Conservation (phyloP, 192 early-diverging fungal genomes). For the Rhizoclosmatium sp. region DNA sequence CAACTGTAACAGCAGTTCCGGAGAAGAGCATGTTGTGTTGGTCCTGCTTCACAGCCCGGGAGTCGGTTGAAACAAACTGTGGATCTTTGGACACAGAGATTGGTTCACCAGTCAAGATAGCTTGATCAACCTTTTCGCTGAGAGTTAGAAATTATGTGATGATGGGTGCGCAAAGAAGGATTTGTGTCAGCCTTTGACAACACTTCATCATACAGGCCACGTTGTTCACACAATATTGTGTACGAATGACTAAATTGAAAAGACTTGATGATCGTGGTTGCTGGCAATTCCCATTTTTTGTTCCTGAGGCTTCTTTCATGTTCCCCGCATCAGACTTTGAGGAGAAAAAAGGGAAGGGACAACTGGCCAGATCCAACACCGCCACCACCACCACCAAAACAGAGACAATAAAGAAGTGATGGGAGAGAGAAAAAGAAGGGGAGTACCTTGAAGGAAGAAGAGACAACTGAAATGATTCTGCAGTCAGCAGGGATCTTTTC, state of each 20-base stretch:
- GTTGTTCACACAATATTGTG: neutral
- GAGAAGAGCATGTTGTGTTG: conserved; percentile 97
- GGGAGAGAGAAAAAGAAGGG: neutral
- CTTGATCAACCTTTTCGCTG: conserved; percentile 75
- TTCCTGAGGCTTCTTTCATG: too few species aligned
- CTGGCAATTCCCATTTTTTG: too few species aligned
- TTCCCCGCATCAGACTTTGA: neutral
- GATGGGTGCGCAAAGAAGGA: too few species aligned
- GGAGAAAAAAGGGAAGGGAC: neutral
- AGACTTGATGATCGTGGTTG: too few species aligned
- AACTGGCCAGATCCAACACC: too few species aligned
- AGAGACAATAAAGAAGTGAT: too few species aligned
- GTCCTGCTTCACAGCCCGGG: conserved; percentile 90
- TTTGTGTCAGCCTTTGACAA: too few species aligned
- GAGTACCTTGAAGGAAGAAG: conserved; percentile 77
- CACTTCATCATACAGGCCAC: too few species aligned
- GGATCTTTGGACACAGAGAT: conserved; percentile 87
- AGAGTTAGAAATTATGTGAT: neutral
- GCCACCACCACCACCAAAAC: too few species aligned
- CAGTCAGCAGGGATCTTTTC: conserved; percentile 97
- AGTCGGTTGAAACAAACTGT: conserved; percentile 65
- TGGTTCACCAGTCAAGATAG: conserved; percentile 95
- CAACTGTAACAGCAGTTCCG: conserved; percentile 93
- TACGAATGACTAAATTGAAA: too few species aligned
- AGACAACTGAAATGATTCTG: conserved; percentile 80